Evolutionary conservation across 176 grass and related monocot genomes (phyloP), one percentile per base, ranked within the genome.

Genomic region (Ampelocalamus luodianensis): DNA sequence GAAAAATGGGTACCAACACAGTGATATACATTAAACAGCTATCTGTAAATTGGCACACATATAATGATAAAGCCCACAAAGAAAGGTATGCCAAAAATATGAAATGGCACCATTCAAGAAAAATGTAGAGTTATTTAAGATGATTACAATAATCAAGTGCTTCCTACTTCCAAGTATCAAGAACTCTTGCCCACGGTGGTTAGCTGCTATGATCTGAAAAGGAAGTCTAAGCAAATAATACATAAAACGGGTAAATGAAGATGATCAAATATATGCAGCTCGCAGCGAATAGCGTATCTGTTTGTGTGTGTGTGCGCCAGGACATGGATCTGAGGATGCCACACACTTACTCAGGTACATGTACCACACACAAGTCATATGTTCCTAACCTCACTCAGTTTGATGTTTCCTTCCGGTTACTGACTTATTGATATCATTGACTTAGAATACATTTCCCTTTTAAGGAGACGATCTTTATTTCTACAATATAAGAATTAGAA

Each of bases 321-420:
- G 51, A 29, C 34, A 76, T 58, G 63, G 42, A 78, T 77, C 43
- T 42, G 22, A 50, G 22, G 27, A 36, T 22, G 38, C 20, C 8
- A 18, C 64, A 59, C 63, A 20, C 14, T 48, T 59, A 53, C 6
- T 51, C 0, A 27, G 29, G 23, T 73, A 15, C 10, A 49, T 48
- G 74, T 84, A 40, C 6, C 81, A 56, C 36, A 56, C 16, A 79
- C n/a, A 86, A 55, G 10, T 44, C 13, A 3, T 73, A 73, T 65
- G 64, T 16, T 71, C n/a, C 63, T 56, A 64, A 82, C 40, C 58
- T 71, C 43, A 55, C 58, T 71, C 43, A 55, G 36, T 45, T 50
- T 77, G 75, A 48, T 76, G 65, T 13, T 82, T 63, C 38, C 3
- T 26, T 32, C 50, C 26, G 37, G 39, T 68, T 79, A 68, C 59